Evolutionary conservation across 345 rosid genomes (phyloP).

Genomic region (Lumnitzera littorea): DNA sequence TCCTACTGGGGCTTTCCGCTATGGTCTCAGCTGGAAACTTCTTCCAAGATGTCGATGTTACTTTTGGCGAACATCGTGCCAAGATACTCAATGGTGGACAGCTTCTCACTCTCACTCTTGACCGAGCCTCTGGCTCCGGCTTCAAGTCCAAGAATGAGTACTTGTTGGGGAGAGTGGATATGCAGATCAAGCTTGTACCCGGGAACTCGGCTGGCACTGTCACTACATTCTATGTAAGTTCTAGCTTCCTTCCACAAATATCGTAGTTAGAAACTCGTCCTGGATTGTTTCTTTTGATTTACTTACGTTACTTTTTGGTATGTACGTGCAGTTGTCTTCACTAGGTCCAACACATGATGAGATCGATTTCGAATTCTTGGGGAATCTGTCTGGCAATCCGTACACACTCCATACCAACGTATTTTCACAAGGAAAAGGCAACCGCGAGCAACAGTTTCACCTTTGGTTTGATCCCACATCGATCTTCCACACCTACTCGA

Average conservation of each 20-base stretch:
- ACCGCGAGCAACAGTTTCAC: conserved; percentile 55
- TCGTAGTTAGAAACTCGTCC: neutral
- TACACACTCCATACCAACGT: conserved; percentile 59
- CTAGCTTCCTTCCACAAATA: neutral
- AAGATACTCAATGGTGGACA: conserved; percentile 43
- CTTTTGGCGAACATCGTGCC: conserved; percentile 52
- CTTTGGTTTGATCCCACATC: conserved; percentile 61
- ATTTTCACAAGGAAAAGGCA: conserved; percentile 50
- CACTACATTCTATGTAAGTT: conserved; percentile 39
- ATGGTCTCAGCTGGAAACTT: conserved; percentile 26
- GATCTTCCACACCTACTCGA: conserved; percentile 58
- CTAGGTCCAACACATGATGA: conserved; percentile 50
- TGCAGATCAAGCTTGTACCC: conserved; percentile 46
- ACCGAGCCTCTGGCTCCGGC: conserved; percentile 46
- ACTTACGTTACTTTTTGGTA: too few species aligned
- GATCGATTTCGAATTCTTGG: conserved; percentile 67
- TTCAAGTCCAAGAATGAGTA: conserved; percentile 45
- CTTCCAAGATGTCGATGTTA: conserved; percentile 29
- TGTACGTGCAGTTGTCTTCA: conserved; percentile 37
- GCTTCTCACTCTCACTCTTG: conserved; percentile 48
- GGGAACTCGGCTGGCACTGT: conserved; percentile 58
- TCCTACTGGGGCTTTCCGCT: neutral
- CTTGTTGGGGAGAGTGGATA: conserved; percentile 36
- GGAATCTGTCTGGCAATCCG: conserved; percentile 54
- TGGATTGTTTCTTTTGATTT: neutral